phyloP scores from a whole-genome alignment of 2,329 filamentous ascomycete species.

The Zalaria obscura region DNA sequence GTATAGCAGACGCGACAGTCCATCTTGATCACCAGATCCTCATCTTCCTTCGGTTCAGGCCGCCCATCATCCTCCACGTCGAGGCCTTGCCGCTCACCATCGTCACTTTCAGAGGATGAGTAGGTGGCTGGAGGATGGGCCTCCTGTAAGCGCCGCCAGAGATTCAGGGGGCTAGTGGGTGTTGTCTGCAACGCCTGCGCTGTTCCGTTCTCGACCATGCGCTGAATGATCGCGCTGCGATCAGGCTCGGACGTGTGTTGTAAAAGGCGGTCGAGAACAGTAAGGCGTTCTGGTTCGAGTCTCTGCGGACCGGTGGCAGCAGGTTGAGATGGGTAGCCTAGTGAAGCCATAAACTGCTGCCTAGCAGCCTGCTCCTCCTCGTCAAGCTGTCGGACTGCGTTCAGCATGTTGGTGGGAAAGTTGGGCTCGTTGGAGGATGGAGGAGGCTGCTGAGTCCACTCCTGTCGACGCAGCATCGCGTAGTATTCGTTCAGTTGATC shows the following conservation, averaged over 20 bases:
- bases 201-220: conserved; percentile 5
- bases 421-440: background rate
- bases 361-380: background rate
- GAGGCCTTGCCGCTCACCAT: conserved; percentile 20
- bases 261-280: conserved; percentile 2
- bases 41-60: conserved; percentile 32
- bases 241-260: conserved; percentile 5
- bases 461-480: conserved; percentile 13
- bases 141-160: conserved; percentile 4
- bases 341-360: background rate
- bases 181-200: conserved; percentile 1
- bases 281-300: background rate
- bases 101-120: conserved; percentile 9
- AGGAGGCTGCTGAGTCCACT: conserved; percentile 8
- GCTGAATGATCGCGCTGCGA: conserved; percentile 4
- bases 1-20: conserved; percentile 40
- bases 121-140: conserved; percentile 2
- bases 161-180: background rate
- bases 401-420: background rate
- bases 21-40: conserved; percentile 34
- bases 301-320: background rate
- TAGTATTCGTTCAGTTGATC: conserved; percentile 15
- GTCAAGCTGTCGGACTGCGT: background rate
- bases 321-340: background rate
- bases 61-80: conserved; percentile 31